A percentile compares a stretch with the other conserved stretches of the same genome.
Evolutionary conservation across 2,329 filamentous ascomycete species (phyloP).

Genomic region (Tolypocladium amazonense): DNA sequence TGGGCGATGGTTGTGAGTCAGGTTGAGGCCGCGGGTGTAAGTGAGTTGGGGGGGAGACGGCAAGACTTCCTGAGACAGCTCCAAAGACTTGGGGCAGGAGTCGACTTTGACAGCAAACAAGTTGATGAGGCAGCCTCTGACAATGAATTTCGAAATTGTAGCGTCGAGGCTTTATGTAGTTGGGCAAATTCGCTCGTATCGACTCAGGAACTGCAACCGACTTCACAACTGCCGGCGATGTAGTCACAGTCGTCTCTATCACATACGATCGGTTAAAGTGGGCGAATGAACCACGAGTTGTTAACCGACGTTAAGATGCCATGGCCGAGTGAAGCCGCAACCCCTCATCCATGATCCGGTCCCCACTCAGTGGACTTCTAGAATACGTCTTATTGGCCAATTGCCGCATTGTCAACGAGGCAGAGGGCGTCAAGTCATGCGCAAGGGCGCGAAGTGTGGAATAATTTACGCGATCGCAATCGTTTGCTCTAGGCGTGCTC

Average conservation of each 20-base stretch:
- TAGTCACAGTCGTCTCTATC: background rate
- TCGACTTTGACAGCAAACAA: background rate
- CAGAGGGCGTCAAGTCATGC: background rate
- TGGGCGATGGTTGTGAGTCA: background rate
- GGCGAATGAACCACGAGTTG: background rate
- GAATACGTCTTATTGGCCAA: background rate
- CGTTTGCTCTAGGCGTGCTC: too few relatives aligned
- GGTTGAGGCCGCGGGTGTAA: background rate
- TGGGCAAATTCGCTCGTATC: too few relatives aligned
- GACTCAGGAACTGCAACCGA: background rate
- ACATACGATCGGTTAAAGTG: background rate
- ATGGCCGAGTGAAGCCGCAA: background rate
- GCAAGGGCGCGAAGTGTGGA: background rate
- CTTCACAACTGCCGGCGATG: background rate
- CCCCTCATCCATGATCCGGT: background rate
- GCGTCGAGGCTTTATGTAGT: background rate
- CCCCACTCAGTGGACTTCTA: background rate
- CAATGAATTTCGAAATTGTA: background rate
- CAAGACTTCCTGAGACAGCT: background rate
- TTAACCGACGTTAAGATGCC: background rate
- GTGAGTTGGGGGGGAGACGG: background rate
- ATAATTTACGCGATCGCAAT: background rate
- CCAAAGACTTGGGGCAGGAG: background rate
- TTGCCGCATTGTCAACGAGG: background rate
- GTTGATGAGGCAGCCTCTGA: background rate